Evolutionary conservation across 1,139 yeast genomes (phyloP).

Genomic region (Debaryomyces singareniensis): DNA sequence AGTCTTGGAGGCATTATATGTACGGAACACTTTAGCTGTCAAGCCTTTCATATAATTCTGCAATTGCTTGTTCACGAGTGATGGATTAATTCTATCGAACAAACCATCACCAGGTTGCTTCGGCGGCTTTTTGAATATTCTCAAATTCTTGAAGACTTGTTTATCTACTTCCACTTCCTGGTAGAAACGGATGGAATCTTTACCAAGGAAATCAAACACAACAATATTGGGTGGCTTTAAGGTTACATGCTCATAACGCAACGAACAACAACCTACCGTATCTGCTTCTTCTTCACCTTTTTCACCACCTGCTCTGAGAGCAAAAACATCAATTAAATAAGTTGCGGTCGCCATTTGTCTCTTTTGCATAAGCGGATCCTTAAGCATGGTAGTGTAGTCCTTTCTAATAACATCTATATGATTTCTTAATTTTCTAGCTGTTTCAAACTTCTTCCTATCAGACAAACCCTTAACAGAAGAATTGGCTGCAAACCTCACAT

Average conservation of each 20-base stretch:
- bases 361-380: constrained; percentile 72
- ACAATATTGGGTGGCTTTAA: constrained; percentile 82
- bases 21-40: constrained; percentile 96
- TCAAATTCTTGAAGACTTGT: constrained; percentile 84
- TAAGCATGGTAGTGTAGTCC: constrained; percentile 68
- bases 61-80: constrained; percentile 75
- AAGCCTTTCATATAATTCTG: constrained; percentile 89
- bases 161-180: constrained; percentile 89
- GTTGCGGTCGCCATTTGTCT: constrained; percentile 94
- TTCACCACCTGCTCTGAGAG: constrained; percentile 97
- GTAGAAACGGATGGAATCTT: constrained; percentile 86
- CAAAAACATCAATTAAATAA: constrained; percentile 88
- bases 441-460: constrained; percentile 87
- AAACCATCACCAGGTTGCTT: constrained; percentile 88
- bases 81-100: constrained; percentile 85
- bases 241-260: constrained; percentile 83
- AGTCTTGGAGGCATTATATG: constrained; percentile 92
- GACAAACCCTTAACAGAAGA: constrained; percentile 89
- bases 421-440: constrained; percentile 75
- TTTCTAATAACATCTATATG: constrained; percentile 68
- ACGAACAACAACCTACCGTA: constrained; percentile 96
- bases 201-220: constrained; percentile 92
- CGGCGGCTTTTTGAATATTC: constrained; percentile 81
- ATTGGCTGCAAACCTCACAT: constrained; percentile 86
- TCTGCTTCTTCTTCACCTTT: constrained; percentile 97